Conservation (phyloP, 2,329 filamentous ascomycete genomes). For the Westerdykella ornata region DNA sequence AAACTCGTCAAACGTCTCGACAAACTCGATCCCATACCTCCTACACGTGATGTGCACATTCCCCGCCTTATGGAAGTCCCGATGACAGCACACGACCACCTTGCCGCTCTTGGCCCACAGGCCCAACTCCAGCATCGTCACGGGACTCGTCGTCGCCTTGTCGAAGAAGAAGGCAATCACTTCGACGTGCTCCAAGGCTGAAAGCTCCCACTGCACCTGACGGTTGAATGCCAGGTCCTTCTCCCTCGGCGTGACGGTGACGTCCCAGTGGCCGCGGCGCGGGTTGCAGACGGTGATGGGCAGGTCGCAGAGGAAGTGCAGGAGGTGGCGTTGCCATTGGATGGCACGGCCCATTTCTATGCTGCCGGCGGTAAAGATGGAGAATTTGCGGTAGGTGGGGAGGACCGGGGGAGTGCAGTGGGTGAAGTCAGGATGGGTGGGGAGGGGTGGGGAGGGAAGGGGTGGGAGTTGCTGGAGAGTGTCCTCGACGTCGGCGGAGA, state of each 20-base stretch:
- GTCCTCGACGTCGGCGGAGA: background rate
- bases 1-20: constrained; percentile 42
- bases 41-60: constrained; percentile 55
- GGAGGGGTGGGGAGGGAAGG: background rate
- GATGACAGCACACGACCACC: constrained; percentile 49
- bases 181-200: constrained; percentile 48
- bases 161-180: constrained; percentile 55
- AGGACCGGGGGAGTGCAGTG: constrained; percentile 14
- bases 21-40: constrained; percentile 42
- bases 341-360: constrained; percentile 43
- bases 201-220: constrained; percentile 58
- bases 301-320: constrained; percentile 34
- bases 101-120: constrained; percentile 44
- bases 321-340: constrained; percentile 50
- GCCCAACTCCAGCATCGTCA: constrained; percentile 57
- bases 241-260: constrained; percentile 37
- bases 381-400: constrained; percentile 20
- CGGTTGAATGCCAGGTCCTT: constrained; percentile 41
- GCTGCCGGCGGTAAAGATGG: constrained; percentile 55
- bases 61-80: constrained; percentile 52
- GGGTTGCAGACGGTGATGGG: constrained; percentile 55
- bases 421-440: background rate
- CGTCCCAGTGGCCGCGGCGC: constrained; percentile 51
- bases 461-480: background rate
- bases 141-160: constrained; percentile 46